Evolutionary conservation across 805 yeast species (phyloP).

Genomic region (Osmozyma mogii): DNA sequence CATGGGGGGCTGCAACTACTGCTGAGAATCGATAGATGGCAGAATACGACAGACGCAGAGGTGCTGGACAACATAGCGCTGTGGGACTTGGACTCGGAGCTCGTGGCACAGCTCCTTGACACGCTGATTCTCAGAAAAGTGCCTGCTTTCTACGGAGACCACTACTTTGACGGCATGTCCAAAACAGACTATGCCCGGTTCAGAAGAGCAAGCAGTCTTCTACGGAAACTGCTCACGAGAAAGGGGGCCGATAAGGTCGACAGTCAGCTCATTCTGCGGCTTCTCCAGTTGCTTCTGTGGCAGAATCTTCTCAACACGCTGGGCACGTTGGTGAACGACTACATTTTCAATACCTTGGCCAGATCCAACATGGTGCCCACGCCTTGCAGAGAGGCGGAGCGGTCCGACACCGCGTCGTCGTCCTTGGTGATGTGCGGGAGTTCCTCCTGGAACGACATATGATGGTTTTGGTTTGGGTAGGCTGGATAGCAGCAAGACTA

Average conservation of each 20-base stretch:
- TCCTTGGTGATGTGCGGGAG: conserved; percentile 13
- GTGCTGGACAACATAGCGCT: conserved; percentile 13
- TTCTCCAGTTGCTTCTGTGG: conserved; percentile 10
- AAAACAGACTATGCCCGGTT: conserved; percentile 7
- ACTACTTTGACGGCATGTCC: conserved; percentile 10
- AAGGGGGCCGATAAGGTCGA: conserved; percentile 5
- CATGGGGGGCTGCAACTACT: neutral
- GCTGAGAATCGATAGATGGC: conserved; percentile 11
- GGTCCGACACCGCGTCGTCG: conserved; percentile 13
- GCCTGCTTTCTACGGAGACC: conserved; percentile 12
- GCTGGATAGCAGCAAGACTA: neutral
- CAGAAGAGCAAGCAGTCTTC: conserved; percentile 7
- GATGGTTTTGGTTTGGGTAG: neutral
- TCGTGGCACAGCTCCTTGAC: conserved; percentile 7
- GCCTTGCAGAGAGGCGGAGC: too few relatives aligned
- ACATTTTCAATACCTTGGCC: conserved; percentile 11
- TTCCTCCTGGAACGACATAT: conserved; percentile 12
- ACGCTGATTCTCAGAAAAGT: conserved; percentile 6
- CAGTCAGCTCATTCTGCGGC: conserved; percentile 8
- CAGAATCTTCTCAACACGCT: conserved; percentile 8
- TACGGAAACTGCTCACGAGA: conserved; percentile 8
- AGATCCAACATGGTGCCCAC: conserved; percentile 10
- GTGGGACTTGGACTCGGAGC: conserved; percentile 14
- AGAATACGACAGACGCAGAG: conserved; percentile 6
- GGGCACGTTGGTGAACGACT: conserved; percentile 13